Conservation (phyloP, 2,329 filamentous ascomycete genomes). For the Davidsoniella neocaledoniae region DNA sequence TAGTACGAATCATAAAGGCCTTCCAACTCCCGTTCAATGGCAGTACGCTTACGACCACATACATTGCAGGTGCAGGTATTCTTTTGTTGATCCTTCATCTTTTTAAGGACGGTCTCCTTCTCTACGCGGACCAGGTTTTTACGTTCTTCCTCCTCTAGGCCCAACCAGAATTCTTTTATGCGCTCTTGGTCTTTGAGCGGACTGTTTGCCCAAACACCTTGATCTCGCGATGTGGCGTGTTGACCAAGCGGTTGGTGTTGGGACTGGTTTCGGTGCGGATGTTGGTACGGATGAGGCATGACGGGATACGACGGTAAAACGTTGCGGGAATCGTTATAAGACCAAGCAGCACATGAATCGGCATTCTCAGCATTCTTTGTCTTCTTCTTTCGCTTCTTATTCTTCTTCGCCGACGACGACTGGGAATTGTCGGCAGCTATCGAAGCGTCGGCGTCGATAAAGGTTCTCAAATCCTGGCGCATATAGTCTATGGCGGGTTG, state of each 20-base stretch:
- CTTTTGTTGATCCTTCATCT: constrained; percentile 99
- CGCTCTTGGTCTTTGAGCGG: constrained; percentile 88
- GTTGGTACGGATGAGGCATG: neutral
- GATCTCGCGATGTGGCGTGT: constrained; percentile 4
- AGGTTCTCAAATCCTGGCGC: constrained; percentile 22
- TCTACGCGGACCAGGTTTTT: constrained; percentile 94
- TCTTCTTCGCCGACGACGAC: constrained; percentile 37
- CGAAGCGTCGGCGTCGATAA: constrained; percentile 13
- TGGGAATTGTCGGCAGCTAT: neutral
- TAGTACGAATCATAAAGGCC: constrained; percentile 98
- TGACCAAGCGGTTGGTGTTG: neutral
- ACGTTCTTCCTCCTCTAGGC: constrained; percentile 81
- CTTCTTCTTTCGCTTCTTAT: constrained; percentile 55
- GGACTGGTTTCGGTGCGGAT: neutral
- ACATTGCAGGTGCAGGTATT: constrained; percentile 97
- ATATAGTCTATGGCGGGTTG: neutral
- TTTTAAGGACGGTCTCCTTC: constrained; percentile 91
- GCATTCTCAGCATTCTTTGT: constrained; percentile 18
- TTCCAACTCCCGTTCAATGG: constrained; percentile 95
- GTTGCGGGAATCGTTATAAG: too few relatives aligned
- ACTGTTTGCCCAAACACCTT: constrained; percentile 80
- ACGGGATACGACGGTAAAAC: too few relatives aligned
- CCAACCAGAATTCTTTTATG: constrained; percentile 97
- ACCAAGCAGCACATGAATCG: constrained; percentile 9
- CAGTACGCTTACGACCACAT: constrained; percentile 86